These are phyloP conservation scores for Lunasporangiospora selenospora DNA, from an alignment of 192 early-diverging fungal species.

Conservation along the genomic window DNA sequence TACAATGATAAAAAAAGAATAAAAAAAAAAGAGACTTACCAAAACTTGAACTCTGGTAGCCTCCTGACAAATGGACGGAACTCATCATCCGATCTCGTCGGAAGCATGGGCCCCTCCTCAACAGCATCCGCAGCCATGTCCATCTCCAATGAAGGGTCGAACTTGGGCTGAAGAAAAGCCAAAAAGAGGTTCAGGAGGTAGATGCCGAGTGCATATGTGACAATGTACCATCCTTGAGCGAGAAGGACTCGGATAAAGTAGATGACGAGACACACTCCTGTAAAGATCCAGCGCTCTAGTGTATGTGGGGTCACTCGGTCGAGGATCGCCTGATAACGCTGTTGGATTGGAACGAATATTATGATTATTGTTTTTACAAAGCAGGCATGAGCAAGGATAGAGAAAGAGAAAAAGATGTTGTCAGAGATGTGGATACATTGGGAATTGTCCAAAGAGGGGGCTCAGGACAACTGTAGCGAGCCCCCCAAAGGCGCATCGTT, in stretches of 20 bases:
- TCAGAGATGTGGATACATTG: too few species aligned
- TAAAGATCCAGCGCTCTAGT: constrained; percentile 77
- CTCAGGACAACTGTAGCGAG: too few species aligned
- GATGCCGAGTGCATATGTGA: constrained; percentile 92
- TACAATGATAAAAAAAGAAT: not conserved
- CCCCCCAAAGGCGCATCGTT: too few species aligned
- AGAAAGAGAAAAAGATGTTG: too few species aligned
- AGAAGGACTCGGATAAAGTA: constrained; percentile 82
- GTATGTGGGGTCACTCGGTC: constrained; percentile 84
- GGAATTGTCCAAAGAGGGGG: too few species aligned
- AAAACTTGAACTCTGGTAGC: constrained; percentile 99
- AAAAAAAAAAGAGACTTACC: constrained; percentile 61
- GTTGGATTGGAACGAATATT: constrained; percentile 8
- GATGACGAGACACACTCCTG: constrained; percentile 62
- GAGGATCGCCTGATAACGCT: constrained; percentile 82
- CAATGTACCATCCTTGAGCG: constrained; percentile 95
- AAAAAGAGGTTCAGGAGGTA: constrained; percentile 95
- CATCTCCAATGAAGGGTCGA: constrained; percentile 87
- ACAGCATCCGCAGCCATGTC: constrained; percentile 67
- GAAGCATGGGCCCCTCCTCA: constrained; percentile 75
- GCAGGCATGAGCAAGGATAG: not conserved
- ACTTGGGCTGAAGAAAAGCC: constrained; percentile 96
- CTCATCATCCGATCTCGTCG: constrained; percentile 90
- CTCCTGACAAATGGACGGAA: constrained; percentile 97
- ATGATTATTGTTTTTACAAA: not conserved